Evolutionary conservation across 192 early-diverging fungal genomes (phyloP), one percentile per base, ranked within the genome.

Genomic region (Backusella tarrabulga): DNA sequence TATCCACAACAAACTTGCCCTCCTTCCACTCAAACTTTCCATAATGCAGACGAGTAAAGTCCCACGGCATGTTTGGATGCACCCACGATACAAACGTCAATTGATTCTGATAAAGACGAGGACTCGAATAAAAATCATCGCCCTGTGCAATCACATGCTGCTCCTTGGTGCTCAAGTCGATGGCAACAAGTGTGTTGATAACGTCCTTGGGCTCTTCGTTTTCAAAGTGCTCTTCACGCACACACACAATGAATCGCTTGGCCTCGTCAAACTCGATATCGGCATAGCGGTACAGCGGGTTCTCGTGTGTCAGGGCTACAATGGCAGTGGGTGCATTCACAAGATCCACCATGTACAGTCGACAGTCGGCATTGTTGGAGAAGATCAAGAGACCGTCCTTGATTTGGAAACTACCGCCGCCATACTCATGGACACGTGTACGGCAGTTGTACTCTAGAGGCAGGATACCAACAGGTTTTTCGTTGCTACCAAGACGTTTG

Each of bases 31-130:
- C 7, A 29, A 91, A 67, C 19, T 73, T 66, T 29, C 82, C 88
- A 44, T 86, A 80, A 75, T 87, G 83, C 29, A 94, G 80, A 35
- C 83, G 80, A 1, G 94, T 92, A 42, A 84, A 87, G 72, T 93
- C 90, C 94, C 94, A 94, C 67, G 89, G 92, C 94, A 95, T 94
- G 77, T 89, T 88, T 0, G 92, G 92, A 44, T 94, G 90, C 71
- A 87, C 81, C 94, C 93, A 94, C 5, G 89, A 83, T 41, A 88
- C 83, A 77, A 90, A 95, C 8, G 88, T 88, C 71, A 94, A 76
- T 29, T 68, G 73, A n/a, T 36, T 67, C 6, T 81, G 71, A 71
- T 85, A 88, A 76, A 94, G 81, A 5, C 88, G 85, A 26, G 92
- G 91, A 34, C 83, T 77, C 2, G 90, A 81, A 60, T 93, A 93